Evolutionary conservation across 441 rosid species (phyloP).

Genomic region (Dalechampia spathulata): DNA sequence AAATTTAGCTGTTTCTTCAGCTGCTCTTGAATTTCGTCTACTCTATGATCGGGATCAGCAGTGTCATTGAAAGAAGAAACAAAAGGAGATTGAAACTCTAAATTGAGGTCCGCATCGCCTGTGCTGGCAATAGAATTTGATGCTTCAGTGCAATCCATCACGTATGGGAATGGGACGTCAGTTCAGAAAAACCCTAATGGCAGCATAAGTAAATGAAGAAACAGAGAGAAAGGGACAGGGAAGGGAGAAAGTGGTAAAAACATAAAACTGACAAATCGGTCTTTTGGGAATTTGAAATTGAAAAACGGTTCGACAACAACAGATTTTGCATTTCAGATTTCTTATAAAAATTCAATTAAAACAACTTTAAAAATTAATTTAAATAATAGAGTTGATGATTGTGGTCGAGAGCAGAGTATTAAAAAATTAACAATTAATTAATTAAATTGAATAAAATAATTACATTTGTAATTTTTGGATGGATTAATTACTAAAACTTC

Average conservation of each 20-base stretch:
- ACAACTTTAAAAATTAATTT: no score
- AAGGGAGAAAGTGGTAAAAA: neutral
- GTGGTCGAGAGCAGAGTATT: no score
- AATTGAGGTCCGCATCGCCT: neutral
- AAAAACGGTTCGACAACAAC: no score
- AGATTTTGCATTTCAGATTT: no score
- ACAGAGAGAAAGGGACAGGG: neutral
- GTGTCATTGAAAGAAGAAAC: constrained; percentile 4
- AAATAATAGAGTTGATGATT: no score
- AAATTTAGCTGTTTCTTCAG: constrained; percentile 8
- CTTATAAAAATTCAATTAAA: no score
- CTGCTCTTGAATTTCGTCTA: constrained; percentile 11
- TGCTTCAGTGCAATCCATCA: constrained; percentile 20
- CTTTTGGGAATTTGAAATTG: neutral
- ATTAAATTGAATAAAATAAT: no score
- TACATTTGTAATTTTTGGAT: no score
- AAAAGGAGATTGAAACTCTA: constrained; percentile 16
- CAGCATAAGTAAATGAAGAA: neutral
- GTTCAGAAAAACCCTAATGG: constrained; percentile 28
- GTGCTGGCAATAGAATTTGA: constrained; percentile 2
- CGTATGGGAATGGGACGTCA: constrained; percentile 20
- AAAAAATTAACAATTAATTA: no score
- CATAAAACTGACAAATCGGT: neutral
- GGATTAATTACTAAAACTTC: no score
- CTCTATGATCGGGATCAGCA: constrained; percentile 15